Percentiles rank a stretch among this genome's conserved stretches.
Conservation (phyloP, 208 protist species). For the Leishmania major region DNA sequence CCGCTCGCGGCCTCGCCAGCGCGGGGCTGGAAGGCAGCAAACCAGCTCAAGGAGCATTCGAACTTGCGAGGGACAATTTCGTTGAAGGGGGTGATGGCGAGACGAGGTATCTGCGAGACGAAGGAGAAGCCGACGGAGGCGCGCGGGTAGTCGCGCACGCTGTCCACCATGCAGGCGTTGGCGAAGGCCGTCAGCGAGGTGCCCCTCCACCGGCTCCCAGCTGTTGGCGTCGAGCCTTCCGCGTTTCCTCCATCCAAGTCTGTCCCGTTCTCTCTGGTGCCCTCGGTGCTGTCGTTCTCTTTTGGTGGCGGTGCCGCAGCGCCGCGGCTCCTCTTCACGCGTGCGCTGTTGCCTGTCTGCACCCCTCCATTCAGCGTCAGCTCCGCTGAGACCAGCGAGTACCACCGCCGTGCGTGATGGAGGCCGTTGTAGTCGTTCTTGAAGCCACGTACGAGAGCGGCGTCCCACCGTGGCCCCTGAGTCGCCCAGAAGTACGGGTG, state of each 20-base stretch:
- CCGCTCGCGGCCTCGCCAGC: background rate
- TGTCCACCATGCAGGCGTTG: slow-evolving; percentile 65
- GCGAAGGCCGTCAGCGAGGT: slow-evolving; percentile 40
- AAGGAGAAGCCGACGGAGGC: slow-evolving; percentile 70
- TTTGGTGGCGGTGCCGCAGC: background rate
- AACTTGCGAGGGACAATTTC: slow-evolving; percentile 43
- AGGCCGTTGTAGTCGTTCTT: slow-evolving; percentile 48
- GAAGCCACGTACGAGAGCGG: slow-evolving; percentile 59
- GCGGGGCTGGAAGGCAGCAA: slow-evolving; percentile 27
- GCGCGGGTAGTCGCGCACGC: slow-evolving; percentile 36
- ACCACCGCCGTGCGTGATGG: slow-evolving; percentile 62
- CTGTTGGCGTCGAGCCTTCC: background rate
- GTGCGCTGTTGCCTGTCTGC: slow-evolving; percentile 1
- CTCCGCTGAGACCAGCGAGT: slow-evolving; percentile 51
- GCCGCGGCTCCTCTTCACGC: background rate
- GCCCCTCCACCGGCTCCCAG: background rate
- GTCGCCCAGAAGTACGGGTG: slow-evolving; percentile 75
- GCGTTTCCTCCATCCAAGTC: background rate
- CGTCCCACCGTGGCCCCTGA: slow-evolving; percentile 59
- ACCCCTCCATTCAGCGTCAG: slow-evolving; percentile 20
- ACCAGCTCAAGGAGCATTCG: slow-evolving; percentile 73
- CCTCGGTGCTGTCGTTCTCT: background rate
- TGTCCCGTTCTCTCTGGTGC: background rate
- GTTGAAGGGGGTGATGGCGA: slow-evolving; percentile 53
- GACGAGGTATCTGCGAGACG: slow-evolving; percentile 36